Base-by-base conservation (phyloP, 441 rosid genomes). In the Syzygium malaccense region DNA sequence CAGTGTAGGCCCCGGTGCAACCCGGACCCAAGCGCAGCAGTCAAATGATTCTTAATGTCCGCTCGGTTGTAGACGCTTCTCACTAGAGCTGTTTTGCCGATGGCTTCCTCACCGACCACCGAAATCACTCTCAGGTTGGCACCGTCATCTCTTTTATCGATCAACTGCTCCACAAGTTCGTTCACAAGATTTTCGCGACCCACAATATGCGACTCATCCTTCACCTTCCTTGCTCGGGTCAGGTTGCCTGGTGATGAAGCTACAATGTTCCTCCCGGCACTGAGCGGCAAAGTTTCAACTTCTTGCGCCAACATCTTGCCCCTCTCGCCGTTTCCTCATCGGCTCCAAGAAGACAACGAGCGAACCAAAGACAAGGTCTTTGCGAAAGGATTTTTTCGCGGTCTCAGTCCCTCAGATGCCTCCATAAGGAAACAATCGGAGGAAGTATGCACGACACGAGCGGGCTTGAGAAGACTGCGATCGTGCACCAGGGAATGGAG, bases 121-220 rank as follows among this genome's bases (percentile, higher is more conserved):
- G 26, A 33, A 33, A 68, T 68, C 79, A 68, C 48, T 68, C 48
- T 33, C 79, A 33, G 48, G 79, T 8, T 18, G 79, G 26, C 79
- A 1, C 0, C 0, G 0, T 0, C 4, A 3, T 0, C 25, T 28
- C 0, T 0, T 23, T 13, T 0, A 84, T 28, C 8, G 1, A n/a
- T 17, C 86, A 84, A 55, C 58, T 84, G 32, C 23, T 0, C 1
- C 57, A 17, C 8, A 0, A 84, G 41, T 0, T 26, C 0, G 0
- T 6, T 0, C 4, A 0, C 86, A 55, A 0, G 3, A 45, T 1
- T 12, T 12, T 51, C 41, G 2, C 57, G 25, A 6, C 86, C 86
- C 86, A 6, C 14, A 2, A 32, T 4, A 17, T 28, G 25, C 11
- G 25, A 84, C 86, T 66, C 26, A 32, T 68, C 41, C 41, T 32